Percentiles rank a stretch among this genome's conserved stretches.
Conservation (phyloP, 345 rosid genomes). For the Aegle marmelos region DNA sequence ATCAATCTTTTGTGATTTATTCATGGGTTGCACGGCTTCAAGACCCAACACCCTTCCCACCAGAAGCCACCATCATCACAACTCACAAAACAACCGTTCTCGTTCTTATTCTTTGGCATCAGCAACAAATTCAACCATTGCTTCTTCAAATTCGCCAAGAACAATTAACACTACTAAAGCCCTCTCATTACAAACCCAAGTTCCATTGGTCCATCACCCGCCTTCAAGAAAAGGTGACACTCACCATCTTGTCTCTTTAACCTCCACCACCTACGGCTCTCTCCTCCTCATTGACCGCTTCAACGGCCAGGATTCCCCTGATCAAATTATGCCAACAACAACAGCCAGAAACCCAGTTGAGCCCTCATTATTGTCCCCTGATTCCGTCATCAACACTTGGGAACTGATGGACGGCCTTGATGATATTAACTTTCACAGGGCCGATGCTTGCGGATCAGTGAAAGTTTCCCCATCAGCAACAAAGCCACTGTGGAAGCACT, state of each 20-base stretch:
- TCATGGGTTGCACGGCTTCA: conserved; percentile 83
- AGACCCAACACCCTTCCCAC: conserved; percentile 26
- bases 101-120: conserved; percentile 20
- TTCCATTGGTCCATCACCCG: conserved; percentile 84
- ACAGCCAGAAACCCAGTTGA: conserved; percentile 18
- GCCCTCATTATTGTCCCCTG: conserved; percentile 44
- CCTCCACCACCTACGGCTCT: conserved; percentile 85
- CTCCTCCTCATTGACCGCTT: conserved; percentile 47
- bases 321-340: conserved; percentile 13
- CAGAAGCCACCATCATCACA: conserved; percentile 1
- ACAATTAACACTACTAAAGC: conserved; percentile 34
- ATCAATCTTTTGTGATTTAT: neutral
- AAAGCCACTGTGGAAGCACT: conserved; percentile 66
- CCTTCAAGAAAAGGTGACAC: conserved; percentile 83
- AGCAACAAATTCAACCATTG: conserved; percentile 8
- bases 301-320: conserved; percentile 20
- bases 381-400: conserved; percentile 90
- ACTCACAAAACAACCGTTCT: neutral
- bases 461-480: conserved; percentile 10
- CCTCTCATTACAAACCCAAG: conserved; percentile 42
- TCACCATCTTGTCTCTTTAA: conserved; percentile 83
- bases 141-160: conserved; percentile 29
- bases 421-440: conserved; percentile 8
- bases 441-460: neutral
- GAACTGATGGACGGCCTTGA: conserved; percentile 96